Evolutionary conservation across 1,284 basidiomycete species (phyloP), one percentile per base, ranked within the genome.

Genomic region (Leccinum pachyderme): DNA sequence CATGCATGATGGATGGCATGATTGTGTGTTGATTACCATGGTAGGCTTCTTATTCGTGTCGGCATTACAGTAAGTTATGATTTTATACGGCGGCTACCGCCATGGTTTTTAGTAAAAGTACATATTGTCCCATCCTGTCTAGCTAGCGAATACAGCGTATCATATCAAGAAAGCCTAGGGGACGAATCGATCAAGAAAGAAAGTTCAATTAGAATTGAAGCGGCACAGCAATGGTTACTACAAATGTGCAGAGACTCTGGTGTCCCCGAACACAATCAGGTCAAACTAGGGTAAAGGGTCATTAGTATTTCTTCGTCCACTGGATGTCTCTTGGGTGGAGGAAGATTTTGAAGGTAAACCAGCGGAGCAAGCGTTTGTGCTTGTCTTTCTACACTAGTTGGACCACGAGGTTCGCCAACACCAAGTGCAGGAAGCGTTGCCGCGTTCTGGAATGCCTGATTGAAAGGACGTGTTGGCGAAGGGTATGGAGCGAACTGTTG

Each of bases 241-340:
- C 45, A 50, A 41, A 32, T 24, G 13, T 43, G 37, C 28, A 44
- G 24, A 18, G 18, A 18, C 18, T 25, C 13, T 44, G 13, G 24
- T 12, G 24, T 24, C 41, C 24, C 12, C 41, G 22, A 24, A 43
- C 7, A 43, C 22, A 25, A 46, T 72, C 60, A 69, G 37, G 68
- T 60, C 58, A 73, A 52, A 43, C 61, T 66, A 41, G 70, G 67
- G 49, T 70, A 68, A 55, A 83, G 77, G 2, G 78, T 75, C 77
- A 81, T 83, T 43, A 83, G 70, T n/a, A 81, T 80, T 65, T 80
- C 76, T 65, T 84, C 82, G 60, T 84, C 82, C 39, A 81, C 70
- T 2, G 83, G 82, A 57, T 84, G 77, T 56, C 80, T 66, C 35
- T 74, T 73, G 22, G 73, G 77, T 1, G 79, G 79, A 5, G 79